These are phyloP conservation scores for Wickerhamiella pararugosa DNA, from an alignment of 1,139 yeast species.

Conservation along the genomic window DNA sequence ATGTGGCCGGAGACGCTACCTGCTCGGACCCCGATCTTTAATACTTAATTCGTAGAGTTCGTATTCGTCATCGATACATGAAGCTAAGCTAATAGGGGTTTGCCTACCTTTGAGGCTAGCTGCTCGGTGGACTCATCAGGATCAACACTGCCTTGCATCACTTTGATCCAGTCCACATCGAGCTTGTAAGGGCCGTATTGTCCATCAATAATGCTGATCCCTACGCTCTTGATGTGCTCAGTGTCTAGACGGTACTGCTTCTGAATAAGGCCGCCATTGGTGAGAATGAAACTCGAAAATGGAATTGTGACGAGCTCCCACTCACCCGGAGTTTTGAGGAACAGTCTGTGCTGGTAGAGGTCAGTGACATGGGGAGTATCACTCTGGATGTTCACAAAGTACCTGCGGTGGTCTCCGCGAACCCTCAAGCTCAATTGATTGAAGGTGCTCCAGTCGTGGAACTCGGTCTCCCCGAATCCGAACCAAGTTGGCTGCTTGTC, in stretches of 20 bases:
- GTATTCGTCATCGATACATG: background rate
- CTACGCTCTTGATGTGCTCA: constrained; percentile 54
- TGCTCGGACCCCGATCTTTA: background rate
- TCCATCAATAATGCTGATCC: constrained; percentile 65
- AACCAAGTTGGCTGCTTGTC: constrained; percentile 31
- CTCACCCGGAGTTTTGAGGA: constrained; percentile 54
- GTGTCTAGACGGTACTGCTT: constrained; percentile 51
- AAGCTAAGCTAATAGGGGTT: constrained; percentile 1
- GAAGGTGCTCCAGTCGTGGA: constrained; percentile 50
- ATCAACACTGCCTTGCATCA: constrained; percentile 19
- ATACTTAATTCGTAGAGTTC: background rate
- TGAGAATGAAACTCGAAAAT: constrained; percentile 61
- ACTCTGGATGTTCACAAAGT: constrained; percentile 67
- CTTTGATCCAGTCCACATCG: constrained; percentile 61
- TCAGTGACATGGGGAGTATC: constrained; percentile 68
- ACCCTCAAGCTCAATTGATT: constrained; percentile 53
- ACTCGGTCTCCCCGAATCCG: constrained; percentile 20
- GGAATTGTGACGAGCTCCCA: constrained; percentile 82
- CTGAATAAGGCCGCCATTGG: constrained; percentile 72
- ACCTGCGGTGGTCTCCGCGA: constrained; percentile 59
- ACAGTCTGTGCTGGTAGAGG: constrained; percentile 67
- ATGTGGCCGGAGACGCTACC: background rate
- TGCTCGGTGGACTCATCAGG: background rate
- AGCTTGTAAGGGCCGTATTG: constrained; percentile 65
- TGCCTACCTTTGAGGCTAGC: background rate